Evolutionary conservation across 164 flowering plant genomes (phyloP).

Genomic region (Annona cherimola): DNA sequence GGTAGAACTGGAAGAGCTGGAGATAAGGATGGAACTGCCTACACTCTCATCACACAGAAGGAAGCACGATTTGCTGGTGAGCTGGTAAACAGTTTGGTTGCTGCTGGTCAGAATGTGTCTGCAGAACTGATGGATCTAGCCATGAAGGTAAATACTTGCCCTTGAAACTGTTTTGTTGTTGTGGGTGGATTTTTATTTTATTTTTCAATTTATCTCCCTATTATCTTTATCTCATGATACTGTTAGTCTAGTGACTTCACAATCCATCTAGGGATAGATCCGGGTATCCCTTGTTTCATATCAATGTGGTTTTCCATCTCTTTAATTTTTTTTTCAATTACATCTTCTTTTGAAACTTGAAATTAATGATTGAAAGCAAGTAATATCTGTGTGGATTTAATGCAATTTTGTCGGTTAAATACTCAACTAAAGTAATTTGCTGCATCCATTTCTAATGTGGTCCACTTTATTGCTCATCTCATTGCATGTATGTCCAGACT

Average conservation of each 20-base stretch:
- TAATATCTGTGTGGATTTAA: neutral
- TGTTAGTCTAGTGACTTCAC: neutral
- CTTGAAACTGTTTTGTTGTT: neutral
- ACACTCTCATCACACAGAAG: conserved; percentile 83
- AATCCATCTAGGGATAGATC: neutral
- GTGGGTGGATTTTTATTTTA: no score
- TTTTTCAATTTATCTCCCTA: no score
- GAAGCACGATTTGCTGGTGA: conserved; percentile 98
- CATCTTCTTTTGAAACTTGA: neutral
- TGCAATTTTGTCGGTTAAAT: neutral
- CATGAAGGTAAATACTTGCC: conserved; percentile 67
- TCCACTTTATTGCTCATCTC: neutral
- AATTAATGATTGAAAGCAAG: neutral
- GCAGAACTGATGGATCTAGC: conserved; percentile 93
- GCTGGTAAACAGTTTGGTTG: conserved; percentile 82
- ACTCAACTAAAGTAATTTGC: neutral
- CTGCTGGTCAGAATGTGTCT: conserved; percentile 97
- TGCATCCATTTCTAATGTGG: conserved; percentile 1
- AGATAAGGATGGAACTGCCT: conserved; percentile 90
- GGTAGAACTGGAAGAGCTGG: conserved; percentile 99
- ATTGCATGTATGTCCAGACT: no score
- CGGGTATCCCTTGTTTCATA: neutral
- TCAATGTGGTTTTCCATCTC: neutral
- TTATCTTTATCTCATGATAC: neutral
- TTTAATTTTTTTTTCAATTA: no score